Evolutionary conservation across 176 grass and related monocot genomes (phyloP), one percentile per base, ranked within the genome.

Genomic region (Oryza meyeriana): DNA sequence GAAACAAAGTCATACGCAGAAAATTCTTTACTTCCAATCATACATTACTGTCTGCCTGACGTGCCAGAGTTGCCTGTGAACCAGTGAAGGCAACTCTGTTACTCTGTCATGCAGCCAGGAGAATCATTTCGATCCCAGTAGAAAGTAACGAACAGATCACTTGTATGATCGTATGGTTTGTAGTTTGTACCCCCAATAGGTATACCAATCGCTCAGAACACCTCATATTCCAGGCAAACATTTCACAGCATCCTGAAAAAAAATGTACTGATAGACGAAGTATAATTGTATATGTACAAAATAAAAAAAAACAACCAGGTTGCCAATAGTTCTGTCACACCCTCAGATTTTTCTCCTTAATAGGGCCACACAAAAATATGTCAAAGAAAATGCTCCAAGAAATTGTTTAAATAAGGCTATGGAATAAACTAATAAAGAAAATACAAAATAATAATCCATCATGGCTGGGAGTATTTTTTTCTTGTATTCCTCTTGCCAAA

Each of bases 211-310:
- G 33, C 13, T 34, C 24, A 80, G 57, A 29, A 40, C 6, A 1
- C 66, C 5, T 67, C 28, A 30, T 5, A 22, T 68, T 47, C 64
- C 10, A 61, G 7, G 45, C 42, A 34, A 65, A 78, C 52, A 72
- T 33, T 8, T 76, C 20, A 11, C 1, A 73, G 18, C 35, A 84
- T 80, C 44, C 75, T 85, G 17, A 84, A 73, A 64, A 79, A 29
- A n/a, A n/a, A n/a, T 88, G 76, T 72, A 80, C 25, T 85, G 40
- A 80, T 80, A 0, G 74, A 34, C 20, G 75, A 85, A 62, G 35
- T n/a, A 40, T 68, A 36, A 68, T 38, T 68, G 41, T 74, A 70
- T 87, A 83, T 55, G 41, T 74, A 61, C 57, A 84, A 61, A 72
- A 76, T 76, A 44, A 20, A 40, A 11, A 62, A 88, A 71, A 47